phyloP scores from a whole-genome alignment of 75 land plant genomes.

The Ceratopteris richardii region DNA sequence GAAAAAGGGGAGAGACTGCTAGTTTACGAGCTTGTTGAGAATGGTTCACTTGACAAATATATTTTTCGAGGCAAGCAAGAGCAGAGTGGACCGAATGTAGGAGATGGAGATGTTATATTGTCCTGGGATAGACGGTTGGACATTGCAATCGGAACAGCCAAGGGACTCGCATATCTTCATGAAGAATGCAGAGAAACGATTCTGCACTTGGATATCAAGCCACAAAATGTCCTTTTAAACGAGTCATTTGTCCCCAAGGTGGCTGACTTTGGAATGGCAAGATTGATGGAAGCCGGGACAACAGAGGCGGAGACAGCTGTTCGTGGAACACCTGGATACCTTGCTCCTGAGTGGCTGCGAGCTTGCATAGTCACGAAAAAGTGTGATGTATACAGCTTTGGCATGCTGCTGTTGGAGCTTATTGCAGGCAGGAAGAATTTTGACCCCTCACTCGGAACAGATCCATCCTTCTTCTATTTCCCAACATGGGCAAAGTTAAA shows the following conservation, averaged over 20 bases:
- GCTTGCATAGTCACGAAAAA: conserved; percentile 10
- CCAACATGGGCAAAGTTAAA: conserved; percentile 6
- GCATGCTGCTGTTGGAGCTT: conserved; percentile 24
- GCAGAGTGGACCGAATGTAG: background rate
- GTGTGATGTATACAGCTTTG: conserved; percentile 37
- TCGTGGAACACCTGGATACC: conserved; percentile 23
- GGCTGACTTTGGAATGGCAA: conserved; percentile 45
- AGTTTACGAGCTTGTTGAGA: conserved; percentile 27
- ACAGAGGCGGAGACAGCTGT: no score
- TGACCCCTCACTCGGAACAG: conserved; percentile 13
- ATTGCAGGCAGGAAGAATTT: conserved; percentile 20
- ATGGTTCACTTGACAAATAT: conserved; percentile 23
- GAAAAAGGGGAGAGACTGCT: conserved; percentile 19
- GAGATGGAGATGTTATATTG: no score
- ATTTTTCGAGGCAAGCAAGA: conserved; percentile 12
- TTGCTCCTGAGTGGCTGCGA: conserved; percentile 32
- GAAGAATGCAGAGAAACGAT: conserved; percentile 28
- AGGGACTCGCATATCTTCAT: conserved; percentile 29
- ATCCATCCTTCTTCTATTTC: conserved; percentile 13
- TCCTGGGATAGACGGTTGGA: background rate
- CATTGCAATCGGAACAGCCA: conserved; percentile 21
- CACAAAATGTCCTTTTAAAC: conserved; percentile 34
- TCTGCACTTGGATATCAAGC: conserved; percentile 43
- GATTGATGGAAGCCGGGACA: conserved; percentile 15
- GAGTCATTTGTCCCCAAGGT: conserved; percentile 36